phyloP scores from a whole-genome alignment of 441 rosid species.

The Biscutella laevigata region DNA sequence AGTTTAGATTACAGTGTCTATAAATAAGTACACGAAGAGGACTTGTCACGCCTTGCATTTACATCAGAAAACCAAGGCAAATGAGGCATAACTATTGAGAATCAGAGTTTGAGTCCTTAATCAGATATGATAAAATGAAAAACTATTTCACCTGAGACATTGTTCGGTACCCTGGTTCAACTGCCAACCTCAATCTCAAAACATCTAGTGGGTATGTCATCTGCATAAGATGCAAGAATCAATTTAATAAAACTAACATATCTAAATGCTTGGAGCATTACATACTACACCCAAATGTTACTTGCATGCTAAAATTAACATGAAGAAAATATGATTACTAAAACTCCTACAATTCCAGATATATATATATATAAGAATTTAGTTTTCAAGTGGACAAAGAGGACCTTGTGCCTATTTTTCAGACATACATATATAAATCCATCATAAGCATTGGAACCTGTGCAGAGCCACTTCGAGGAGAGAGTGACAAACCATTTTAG shows the following conservation, averaged over 20 bases:
- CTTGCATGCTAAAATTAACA: not conserved
- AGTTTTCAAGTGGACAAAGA: not conserved
- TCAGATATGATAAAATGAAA: not conserved
- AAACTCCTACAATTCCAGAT: not conserved
- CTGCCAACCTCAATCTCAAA: constrained; percentile 78
- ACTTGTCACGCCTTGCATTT: no score
- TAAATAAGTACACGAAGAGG: not conserved
- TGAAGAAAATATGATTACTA: not conserved
- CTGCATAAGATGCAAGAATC: constrained; percentile 30
- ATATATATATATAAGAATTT: not conserved
- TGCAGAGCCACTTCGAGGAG: not conserved
- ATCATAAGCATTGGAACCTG: not conserved
- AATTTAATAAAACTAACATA: not conserved
- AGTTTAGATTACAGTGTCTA: constrained; percentile 10
- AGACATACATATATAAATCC: not conserved
- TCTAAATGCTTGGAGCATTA: not conserved
- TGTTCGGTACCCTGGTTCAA: constrained; percentile 74
- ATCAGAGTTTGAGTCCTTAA: no score
- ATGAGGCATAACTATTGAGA: no score
- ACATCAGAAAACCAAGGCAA: no score
- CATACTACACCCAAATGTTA: not conserved
- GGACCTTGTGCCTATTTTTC: not conserved
- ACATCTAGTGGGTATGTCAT: constrained; percentile 94
- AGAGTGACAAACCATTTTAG: not conserved
- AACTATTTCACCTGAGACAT: constrained; percentile 67